These are phyloP conservation scores for Aspergillus uvarum DNA, from an alignment of 2,329 filamentous ascomycete genomes.

Conservation along the genomic window DNA sequence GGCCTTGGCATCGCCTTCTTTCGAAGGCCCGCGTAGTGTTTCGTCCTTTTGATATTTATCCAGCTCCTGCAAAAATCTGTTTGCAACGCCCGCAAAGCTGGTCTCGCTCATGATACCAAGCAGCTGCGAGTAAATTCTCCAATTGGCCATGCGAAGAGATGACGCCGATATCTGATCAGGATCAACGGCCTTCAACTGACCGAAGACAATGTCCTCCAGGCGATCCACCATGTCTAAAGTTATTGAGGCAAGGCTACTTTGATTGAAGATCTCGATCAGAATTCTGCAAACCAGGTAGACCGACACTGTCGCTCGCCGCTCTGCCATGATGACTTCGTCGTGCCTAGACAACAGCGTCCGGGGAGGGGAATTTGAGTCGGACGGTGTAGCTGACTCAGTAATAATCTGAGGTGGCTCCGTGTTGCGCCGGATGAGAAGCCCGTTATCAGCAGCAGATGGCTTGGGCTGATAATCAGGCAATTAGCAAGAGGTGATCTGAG, in stretches of 20 bases:
- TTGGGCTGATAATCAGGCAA: conserved; percentile 22
- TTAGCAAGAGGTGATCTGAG: conserved; percentile 1
- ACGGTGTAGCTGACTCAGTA: conserved; percentile 31
- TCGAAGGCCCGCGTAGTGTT: conserved; percentile 43
- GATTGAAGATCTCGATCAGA: conserved; percentile 87
- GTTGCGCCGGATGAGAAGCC: conserved; percentile 64
- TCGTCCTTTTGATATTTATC: conserved; percentile 75
- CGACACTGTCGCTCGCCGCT: conserved; percentile 87
- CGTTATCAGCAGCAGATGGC: conserved; percentile 40
- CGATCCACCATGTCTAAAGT: conserved; percentile 91
- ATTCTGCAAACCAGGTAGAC: conserved; percentile 95
- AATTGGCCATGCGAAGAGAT: conserved; percentile 85
- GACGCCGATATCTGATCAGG: conserved; percentile 70
- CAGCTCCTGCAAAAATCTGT: conserved; percentile 78
- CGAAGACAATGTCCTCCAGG: conserved; percentile 92
- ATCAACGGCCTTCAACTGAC: conserved; percentile 87
- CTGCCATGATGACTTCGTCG: conserved; percentile 73
- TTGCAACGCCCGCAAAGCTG: conserved; percentile 81
- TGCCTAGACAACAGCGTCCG: conserved; percentile 52
- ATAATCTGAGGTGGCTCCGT: conserved; percentile 65
- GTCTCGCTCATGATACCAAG: conserved; percentile 95
- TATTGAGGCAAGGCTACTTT: conserved; percentile 79
- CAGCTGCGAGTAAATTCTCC: conserved; percentile 89
- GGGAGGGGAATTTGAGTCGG: conserved; percentile 24
- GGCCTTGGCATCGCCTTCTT: conserved; percentile 74